phyloP scores from a whole-genome alignment of 495 filamentous ascomycete genomes.

The Aspergillus ellipticus region DNA sequence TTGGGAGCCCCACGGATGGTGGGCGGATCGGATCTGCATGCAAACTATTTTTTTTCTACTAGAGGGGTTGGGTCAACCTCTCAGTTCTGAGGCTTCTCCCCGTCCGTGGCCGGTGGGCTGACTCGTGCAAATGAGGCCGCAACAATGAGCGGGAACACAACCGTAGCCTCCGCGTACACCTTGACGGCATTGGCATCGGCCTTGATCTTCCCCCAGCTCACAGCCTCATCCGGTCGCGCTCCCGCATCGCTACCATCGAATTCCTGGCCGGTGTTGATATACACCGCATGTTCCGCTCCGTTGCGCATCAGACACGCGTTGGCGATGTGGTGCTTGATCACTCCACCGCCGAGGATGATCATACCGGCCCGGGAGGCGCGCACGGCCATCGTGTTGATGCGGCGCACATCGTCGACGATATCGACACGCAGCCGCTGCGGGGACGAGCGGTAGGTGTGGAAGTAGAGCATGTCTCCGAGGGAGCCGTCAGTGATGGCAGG shows the following conservation, averaged over 20 bases:
- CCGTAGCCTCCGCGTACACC: conserved; percentile 90
- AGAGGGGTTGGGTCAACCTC: neutral
- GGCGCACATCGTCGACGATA: conserved; percentile 84
- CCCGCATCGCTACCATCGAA: conserved; percentile 98
- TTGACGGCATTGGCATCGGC: conserved; percentile 80
- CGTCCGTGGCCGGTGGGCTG: conserved; percentile 8
- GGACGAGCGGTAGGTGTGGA: conserved; percentile 85
- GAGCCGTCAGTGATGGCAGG: conserved; percentile 93
- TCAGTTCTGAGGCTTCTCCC: conserved; percentile 10
- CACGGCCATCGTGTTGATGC: conserved; percentile 85
- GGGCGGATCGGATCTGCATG: neutral
- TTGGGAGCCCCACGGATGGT: neutral
- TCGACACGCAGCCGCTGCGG: conserved; percentile 77
- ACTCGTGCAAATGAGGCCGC: conserved; percentile 80
- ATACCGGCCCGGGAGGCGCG: conserved; percentile 81
- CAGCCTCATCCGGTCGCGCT: conserved; percentile 90
- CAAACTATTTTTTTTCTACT: neutral
- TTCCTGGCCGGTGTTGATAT: conserved; percentile 93
- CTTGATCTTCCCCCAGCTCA: conserved; percentile 99
- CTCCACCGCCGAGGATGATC: conserved; percentile 88
- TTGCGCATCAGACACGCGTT: conserved; percentile 97
- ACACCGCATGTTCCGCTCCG: conserved; percentile 92
- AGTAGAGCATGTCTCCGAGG: conserved; percentile 95
- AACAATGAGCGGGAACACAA: conserved; percentile 90
- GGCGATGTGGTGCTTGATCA: conserved; percentile 96